phyloP scores from a whole-genome alignment of 345 rosid species.

The Mangifera indica region DNA sequence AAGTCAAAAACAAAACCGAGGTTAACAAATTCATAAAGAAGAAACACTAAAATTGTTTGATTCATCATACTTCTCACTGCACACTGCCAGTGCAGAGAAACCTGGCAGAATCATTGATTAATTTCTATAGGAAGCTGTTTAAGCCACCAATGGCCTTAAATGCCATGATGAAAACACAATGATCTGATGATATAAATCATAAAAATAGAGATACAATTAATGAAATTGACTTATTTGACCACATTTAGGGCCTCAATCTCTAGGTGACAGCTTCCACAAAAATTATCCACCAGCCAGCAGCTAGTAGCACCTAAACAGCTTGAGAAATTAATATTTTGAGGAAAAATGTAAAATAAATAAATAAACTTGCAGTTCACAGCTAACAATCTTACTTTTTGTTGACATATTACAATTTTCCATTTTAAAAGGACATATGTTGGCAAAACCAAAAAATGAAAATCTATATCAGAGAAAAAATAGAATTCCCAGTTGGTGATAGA shows the following conservation, averaged over 20 bases:
- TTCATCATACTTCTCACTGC: slow-evolving; percentile 98
- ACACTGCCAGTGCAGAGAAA: slow-evolving; percentile 98
- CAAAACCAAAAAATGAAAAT: background rate
- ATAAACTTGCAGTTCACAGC: background rate
- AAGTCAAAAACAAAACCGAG: background rate
- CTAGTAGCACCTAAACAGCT: background rate
- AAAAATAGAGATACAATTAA: background rate
- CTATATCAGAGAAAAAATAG: background rate
- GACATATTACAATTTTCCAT: background rate
- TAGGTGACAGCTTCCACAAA: slow-evolving; percentile 39
- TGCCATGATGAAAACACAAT: slow-evolving; percentile 44
- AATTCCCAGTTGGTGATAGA: background rate
- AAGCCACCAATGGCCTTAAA: slow-evolving; percentile 52
- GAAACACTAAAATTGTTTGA: slow-evolving; percentile 46
- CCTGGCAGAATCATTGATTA: slow-evolving; percentile 74
- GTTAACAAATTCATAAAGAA: background rate
- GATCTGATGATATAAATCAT: slow-evolving; percentile 6
- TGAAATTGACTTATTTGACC: too few relatives aligned
- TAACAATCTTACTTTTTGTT: background rate
- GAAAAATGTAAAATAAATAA: background rate
- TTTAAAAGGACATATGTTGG: background rate
- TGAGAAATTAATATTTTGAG: background rate
- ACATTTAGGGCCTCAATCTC: background rate
- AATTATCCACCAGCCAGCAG: background rate
- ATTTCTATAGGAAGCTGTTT: slow-evolving; percentile 74